Base-by-base conservation (phyloP, 108 stramenopile species). In the Nitzschia sp. region DNA sequence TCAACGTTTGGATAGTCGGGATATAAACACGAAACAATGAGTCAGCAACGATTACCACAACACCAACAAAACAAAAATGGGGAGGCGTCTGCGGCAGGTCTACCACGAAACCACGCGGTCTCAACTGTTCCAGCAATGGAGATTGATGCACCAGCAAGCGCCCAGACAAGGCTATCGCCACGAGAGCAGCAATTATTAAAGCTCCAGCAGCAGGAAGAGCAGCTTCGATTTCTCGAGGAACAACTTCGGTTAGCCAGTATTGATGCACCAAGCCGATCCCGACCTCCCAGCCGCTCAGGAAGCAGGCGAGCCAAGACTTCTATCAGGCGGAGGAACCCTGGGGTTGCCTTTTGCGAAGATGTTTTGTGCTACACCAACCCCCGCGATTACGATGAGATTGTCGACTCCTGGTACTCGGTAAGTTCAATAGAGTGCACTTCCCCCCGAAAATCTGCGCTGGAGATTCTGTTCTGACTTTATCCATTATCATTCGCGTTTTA, bases 391-490 rank as follows among this genome's bases (percentile, higher is more conserved):
- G 61, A 62, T 46, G 61, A 62, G 25, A 62, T 62, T 62, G 35
- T 62, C 17, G 3, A 36, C 24, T 62, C 61, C n/a, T 62, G 61
- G 61, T 62, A 62, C 61, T 62, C 61, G 61, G 61, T 62, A 62
- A 42, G 61, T 62, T 19, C 9, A 34, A 32, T 27, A 33, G 1
- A 0, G n/a, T n/a, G n/a, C n/a, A n/a, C n/a, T n/a, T n/a, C n/a
- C n/a, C n/a, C n/a, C n/a, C n/a, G n/a, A n/a, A n/a, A n/a, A n/a
- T n/a, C n/a, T n/a, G n/a, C n/a, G n/a, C n/a, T n/a, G n/a, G n/a
- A n/a, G n/a, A n/a, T n/a, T n/a, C n/a, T n/a, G n/a, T 19, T 51
- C 21, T 51, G 17, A 8, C n/a, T 51, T 19, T 51, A 19, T 19
- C n/a, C n/a, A 9, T 5, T 21, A n/a, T 23, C 49, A 8, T 51